phyloP scores from a whole-genome alignment of 805 yeast species.

The Kuraishia hungarica region DNA sequence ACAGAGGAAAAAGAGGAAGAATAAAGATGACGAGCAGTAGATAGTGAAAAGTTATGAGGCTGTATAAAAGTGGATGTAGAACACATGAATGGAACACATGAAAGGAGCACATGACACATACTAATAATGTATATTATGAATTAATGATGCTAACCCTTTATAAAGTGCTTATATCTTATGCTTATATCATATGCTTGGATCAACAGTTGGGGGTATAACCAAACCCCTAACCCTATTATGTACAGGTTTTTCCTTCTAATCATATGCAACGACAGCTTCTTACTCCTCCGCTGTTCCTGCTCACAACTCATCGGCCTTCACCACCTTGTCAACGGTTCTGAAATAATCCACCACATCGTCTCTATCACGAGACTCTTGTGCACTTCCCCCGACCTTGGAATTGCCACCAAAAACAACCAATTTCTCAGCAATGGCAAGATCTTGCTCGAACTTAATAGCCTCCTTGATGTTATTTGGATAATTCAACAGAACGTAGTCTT shows the following conservation, averaged over 20 bases:
- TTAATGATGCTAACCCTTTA: background rate
- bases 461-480: constrained; percentile 59
- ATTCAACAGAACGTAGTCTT: constrained; percentile 42
- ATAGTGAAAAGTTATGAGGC: too few species aligned
- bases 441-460: constrained; percentile 67
- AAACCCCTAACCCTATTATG: background rate
- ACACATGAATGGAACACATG: too few species aligned
- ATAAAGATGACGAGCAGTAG: constrained; percentile 6
- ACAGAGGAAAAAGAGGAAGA: constrained; percentile 13
- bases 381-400: constrained; percentile 4
- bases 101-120: too few species aligned
- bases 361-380: constrained; percentile 13
- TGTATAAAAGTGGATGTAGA: too few species aligned
- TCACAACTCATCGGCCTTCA: constrained; percentile 12
- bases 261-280: too few species aligned
- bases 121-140: constrained; percentile 5
- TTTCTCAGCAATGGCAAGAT: constrained; percentile 41
- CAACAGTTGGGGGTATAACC: background rate
- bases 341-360: constrained; percentile 55
- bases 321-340: constrained; percentile 52
- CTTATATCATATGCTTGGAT: too few species aligned
- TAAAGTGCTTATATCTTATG: background rate
- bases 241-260: too few species aligned
- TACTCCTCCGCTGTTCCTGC: too few species aligned
- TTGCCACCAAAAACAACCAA: constrained; percentile 27